A percentile compares a stretch with the other conserved stretches of the same genome.
These are phyloP conservation scores for Chenopodium formosanum DNA, from an alignment of 148 eudicot genomes.

Conservation along the genomic window DNA sequence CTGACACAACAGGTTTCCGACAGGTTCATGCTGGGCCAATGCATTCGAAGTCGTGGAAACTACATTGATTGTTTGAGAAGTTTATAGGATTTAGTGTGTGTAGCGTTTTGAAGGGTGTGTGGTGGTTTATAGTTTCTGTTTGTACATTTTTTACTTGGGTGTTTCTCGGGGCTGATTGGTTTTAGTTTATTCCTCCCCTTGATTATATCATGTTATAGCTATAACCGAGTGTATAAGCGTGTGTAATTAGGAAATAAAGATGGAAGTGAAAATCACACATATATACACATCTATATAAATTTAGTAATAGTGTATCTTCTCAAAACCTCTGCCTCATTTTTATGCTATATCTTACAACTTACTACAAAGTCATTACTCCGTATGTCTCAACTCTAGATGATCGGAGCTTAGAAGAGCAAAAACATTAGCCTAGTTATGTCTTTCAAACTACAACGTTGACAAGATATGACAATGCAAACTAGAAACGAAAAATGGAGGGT, in stretches of 20 bases:
- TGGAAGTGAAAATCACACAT: constrained; percentile 29
- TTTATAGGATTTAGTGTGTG: constrained; percentile 25
- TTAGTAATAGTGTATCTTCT: not conserved
- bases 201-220: constrained; percentile 18
- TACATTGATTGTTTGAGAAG: constrained; percentile 17
- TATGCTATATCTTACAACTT: too few relatives aligned
- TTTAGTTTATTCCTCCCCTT: constrained; percentile 11
- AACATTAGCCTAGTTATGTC: too few relatives aligned
- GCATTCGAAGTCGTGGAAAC: constrained; percentile 15
- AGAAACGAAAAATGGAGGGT: too few relatives aligned
- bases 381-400: too few relatives aligned
- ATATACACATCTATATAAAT: not conserved
- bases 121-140: constrained; percentile 17
- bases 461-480: too few relatives aligned
- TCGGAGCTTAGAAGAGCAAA: too few relatives aligned
- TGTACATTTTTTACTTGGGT: constrained; percentile 30
- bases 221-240: constrained; percentile 16
- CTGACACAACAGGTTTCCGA: constrained; percentile 19
- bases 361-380: too few relatives aligned
- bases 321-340: too few relatives aligned
- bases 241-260: constrained; percentile 32
- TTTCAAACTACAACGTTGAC: too few relatives aligned
- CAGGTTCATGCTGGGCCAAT: constrained; percentile 9
- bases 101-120: constrained; percentile 16
- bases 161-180: constrained; percentile 13